Conservation (phyloP, 2,329 filamentous ascomycete species). For the Trichoderma citrinoviride region DNA sequence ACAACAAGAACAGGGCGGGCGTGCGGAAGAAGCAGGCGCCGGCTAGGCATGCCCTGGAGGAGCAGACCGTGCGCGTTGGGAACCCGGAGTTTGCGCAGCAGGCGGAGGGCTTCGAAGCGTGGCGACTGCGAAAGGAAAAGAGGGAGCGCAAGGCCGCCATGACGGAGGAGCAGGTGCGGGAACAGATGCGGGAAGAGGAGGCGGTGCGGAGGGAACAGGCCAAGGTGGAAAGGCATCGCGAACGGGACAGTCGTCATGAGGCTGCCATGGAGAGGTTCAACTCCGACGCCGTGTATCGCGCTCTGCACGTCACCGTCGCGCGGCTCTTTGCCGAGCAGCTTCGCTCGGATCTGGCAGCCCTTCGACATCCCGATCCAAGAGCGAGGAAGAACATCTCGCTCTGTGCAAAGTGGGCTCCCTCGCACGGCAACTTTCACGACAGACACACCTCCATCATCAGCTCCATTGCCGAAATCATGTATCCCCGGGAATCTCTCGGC, state of each 20-base stretch:
- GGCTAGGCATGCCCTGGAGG: not conserved
- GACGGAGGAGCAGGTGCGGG: not conserved
- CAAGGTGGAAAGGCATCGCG: constrained; percentile 28
- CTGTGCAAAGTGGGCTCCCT: constrained; percentile 61
- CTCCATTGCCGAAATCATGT: constrained; percentile 55
- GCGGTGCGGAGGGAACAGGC: constrained; percentile 1
- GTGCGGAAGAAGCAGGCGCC: not conserved
- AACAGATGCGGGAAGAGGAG: constrained; percentile 8
- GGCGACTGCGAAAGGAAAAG: not conserved
- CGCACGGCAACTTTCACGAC: constrained; percentile 54
- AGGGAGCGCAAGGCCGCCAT: not conserved
- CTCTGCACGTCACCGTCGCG: constrained; percentile 51
- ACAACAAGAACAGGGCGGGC: not conserved
- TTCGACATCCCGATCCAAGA: constrained; percentile 40
- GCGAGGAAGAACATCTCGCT: constrained; percentile 50
- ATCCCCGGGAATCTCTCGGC: constrained; percentile 36
- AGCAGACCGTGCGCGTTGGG: not conserved
- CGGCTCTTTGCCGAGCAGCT: constrained; percentile 58
- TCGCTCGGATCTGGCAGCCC: constrained; percentile 42
- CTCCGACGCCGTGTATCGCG: constrained; percentile 46
- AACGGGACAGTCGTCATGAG: constrained; percentile 41
- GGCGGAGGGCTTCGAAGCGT: not conserved
- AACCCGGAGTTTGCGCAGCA: not conserved
- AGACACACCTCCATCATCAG: constrained; percentile 56
- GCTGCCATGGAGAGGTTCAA: constrained; percentile 42